A percentile compares a stretch with the other conserved stretches of the same genome.
phyloP scores from a whole-genome alignment of 768 basidiomycete genomes.

The Termitomyces sp. region DNA sequence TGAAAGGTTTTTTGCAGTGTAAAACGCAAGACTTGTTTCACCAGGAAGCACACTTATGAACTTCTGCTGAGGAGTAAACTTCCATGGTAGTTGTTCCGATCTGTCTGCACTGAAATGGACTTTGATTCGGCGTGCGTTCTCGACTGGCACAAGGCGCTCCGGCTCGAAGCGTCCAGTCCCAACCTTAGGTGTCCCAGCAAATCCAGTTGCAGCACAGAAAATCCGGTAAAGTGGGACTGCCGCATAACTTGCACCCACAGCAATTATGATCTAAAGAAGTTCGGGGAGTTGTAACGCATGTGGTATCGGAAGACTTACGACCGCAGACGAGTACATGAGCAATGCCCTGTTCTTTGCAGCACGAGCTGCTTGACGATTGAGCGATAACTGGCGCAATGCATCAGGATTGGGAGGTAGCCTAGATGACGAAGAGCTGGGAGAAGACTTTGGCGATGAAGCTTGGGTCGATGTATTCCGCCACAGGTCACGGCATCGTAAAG shows the following conservation, averaged over 20 bases:
- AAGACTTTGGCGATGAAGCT: slow-evolving; percentile 1
- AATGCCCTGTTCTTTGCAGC: slow-evolving; percentile 62
- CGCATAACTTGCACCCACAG: slow-evolving; percentile 88
- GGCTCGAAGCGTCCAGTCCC: slow-evolving; percentile 81
- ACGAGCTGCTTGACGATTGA: slow-evolving; percentile 34
- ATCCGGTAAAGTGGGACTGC: slow-evolving; percentile 96
- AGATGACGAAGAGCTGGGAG: not conserved
- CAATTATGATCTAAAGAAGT: slow-evolving; percentile 61
- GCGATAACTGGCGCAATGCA: not conserved
- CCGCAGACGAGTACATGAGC: slow-evolving; percentile 81
- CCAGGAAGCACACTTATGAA: slow-evolving; percentile 89
- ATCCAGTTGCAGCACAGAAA: slow-evolving; percentile 97
- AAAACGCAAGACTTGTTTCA: slow-evolving; percentile 95
- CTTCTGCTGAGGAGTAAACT: slow-evolving; percentile 87
- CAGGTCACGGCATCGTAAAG: not conserved
- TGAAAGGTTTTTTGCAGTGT: slow-evolving; percentile 84
- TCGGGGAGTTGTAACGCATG: not conserved
- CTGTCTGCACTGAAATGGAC: slow-evolving; percentile 96
- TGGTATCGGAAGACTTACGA: slow-evolving; percentile 41
- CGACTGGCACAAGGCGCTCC: slow-evolving; percentile 75
- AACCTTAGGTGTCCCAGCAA: slow-evolving; percentile 90
- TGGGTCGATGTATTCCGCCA: slow-evolving; percentile 14
- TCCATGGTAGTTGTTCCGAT: slow-evolving; percentile 88
- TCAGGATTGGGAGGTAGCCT: slow-evolving; percentile 2
- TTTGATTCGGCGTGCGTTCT: slow-evolving; percentile 70